Evolutionary conservation across 148 eudicot species (phyloP), one percentile per base, ranked within the genome.

Genomic region (Camellia lanceoleosa): DNA sequence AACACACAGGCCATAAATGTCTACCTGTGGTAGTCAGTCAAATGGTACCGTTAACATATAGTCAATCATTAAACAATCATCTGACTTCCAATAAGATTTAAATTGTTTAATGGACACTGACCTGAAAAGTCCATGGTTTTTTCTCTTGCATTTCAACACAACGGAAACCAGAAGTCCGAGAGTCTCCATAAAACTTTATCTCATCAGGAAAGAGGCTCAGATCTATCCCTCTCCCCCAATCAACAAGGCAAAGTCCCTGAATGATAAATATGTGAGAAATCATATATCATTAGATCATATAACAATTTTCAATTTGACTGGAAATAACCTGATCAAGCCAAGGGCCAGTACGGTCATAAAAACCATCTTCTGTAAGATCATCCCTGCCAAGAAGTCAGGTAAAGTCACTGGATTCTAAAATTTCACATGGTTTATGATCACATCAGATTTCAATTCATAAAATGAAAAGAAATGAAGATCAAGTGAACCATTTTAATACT

Each of bases 141-240:
- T 87, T 82, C 86, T 96, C 97, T 86, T 90, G 95, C 99, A 96
- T 93, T 88, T 93, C 92, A 44, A 92, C 85, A 85, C 99, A 93
- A 41, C 93, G 86, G 76, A 96, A 93, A 69, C 99, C 97, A 83
- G 99, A 96, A 46, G 99, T 96, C 47, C 97, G 88, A 74, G 94
- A 80, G 65, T 92, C 94, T 84, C 98, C 99, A 60, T 79, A 78
- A 71, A 96, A 93, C 84, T 84, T 89, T 46, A 72, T 86, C 20
- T 80, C 83, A 56, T 86, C 84, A 52, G 98, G 92, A 75, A 91
- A 96, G 49, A 91, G 94, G 46, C 80, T 86, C 64, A 87, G 81
- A 80, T 96, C 99, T 77, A 96, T 96, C 79, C 99, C 99, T 82
- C 98, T 90, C 49, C 99, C 99, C 99, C 99, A 96, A 87, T 96